phyloP scores from a whole-genome alignment of 176 grass and related monocot species.

The Aegilops speltoides region DNA sequence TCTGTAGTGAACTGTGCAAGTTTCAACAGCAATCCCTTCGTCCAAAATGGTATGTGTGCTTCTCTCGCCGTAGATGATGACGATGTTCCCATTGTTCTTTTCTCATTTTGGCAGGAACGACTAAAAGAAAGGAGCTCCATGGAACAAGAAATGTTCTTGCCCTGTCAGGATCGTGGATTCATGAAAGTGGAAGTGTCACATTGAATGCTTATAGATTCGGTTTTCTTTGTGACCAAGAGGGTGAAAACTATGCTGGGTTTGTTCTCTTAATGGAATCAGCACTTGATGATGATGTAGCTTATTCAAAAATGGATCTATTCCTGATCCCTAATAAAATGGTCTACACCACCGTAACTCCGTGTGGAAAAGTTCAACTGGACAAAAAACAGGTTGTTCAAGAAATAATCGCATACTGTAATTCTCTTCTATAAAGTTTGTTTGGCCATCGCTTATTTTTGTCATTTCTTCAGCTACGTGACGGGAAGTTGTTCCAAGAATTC shows the following conservation, averaged over 20 bases:
- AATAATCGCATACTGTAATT: slow-evolving; percentile 19
- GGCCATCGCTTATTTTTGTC: slow-evolving; percentile 17
- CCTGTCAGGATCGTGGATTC: slow-evolving; percentile 74
- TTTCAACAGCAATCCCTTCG: background rate
- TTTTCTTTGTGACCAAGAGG: slow-evolving; percentile 74
- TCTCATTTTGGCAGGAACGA: slow-evolving; percentile 63
- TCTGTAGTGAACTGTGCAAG: slow-evolving; percentile 13
- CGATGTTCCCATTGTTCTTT: slow-evolving; percentile 7
- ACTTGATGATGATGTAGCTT: slow-evolving; percentile 83
- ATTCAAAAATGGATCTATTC: slow-evolving; percentile 70
- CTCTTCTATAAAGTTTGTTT: slow-evolving; percentile 26
- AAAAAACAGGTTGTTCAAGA: slow-evolving; percentile 68
- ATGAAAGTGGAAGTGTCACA: slow-evolving; percentile 46
- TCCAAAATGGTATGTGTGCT: background rate
- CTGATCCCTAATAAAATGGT: slow-evolving; percentile 79
- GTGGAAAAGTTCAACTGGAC: slow-evolving; percentile 67
- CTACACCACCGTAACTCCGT: slow-evolving; percentile 61
- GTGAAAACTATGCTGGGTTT: slow-evolving; percentile 66
- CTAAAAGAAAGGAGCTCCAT: slow-evolving; percentile 88
- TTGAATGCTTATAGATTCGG: slow-evolving; percentile 71
- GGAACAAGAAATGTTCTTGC: slow-evolving; percentile 47
- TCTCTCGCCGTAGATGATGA: slow-evolving; percentile 9
- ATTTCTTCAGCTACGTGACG: slow-evolving; percentile 66
- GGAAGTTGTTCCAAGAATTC: slow-evolving; percentile 84
- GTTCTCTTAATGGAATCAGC: slow-evolving; percentile 72